Evolutionary conservation across 441 rosid genomes (phyloP), one percentile per base, ranked within the genome.

Genomic region (Melastoma candidum): DNA sequence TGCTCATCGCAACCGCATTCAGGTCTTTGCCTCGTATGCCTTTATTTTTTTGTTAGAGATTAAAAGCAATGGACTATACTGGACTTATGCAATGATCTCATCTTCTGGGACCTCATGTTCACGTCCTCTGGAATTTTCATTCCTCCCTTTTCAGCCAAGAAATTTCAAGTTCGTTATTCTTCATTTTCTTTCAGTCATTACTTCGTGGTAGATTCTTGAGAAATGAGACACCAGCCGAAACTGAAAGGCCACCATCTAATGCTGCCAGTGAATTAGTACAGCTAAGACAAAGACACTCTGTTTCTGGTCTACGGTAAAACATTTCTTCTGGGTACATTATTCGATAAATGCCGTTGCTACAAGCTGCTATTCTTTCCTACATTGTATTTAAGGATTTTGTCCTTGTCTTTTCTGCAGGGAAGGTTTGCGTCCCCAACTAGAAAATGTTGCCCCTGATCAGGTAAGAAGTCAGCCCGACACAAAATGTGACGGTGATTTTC

Each of bases 141-240:
- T 36, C 41, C 6, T 36, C 7, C 7, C 7, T 29, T 29, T 29
- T 29, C 41, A 4, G 6, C 41, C 7, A 36, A 4, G 41, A 36
- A 36, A 36, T 36, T 36, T 4, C 1, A 4, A 36, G 41, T 9
- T 36, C 7, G 6, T 4, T 2, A 9, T 36, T 36, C 41, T 36
- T 36, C 8, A 36, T 9, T 36, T 41, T 25, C 56, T 68, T 78
- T 50, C 81, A 88, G 98, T 85, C 97, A 45, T 77, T 93, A 68
- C 82, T 93, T 49, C 75, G 98, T 68, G 97, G 98, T 64, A 81
- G 98, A 78, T 93, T 93, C 70, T 78, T 88, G 71, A 74, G 98
- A 54, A 83, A 78, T 67, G 98, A 92, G 77, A 81, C 84, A 71
- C 75, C 88, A 36, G 82, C 64, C 50, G 92, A 82, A 69, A 86